Evolutionary conservation across 2,329 filamentous ascomycete genomes (phyloP), one percentile per base, ranked within the genome.

Genomic region (Penicillium verrucosum): DNA sequence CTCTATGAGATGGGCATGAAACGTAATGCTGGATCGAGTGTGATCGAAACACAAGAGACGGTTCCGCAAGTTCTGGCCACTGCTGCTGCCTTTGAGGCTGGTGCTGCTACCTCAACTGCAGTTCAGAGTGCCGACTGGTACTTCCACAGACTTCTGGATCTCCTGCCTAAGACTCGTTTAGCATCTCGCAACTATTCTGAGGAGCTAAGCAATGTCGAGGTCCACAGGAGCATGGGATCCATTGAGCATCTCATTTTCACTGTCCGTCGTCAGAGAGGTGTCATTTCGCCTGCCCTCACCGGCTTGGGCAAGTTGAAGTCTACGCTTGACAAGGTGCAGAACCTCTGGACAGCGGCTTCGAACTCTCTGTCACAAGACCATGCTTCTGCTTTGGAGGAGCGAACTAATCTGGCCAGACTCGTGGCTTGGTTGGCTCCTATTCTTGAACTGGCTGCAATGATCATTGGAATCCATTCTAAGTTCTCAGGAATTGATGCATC

Each of bases 1-100:
- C 78, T 97, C 29, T 86, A 91, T 36, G 84, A 88, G 56, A 97
- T 99, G 93, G 94, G 94, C 4, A 84, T 99, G 65, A 88, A 88
- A 65, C 86, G 87, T 51, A 97, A 96, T 69, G 80, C 96, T 16
- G 86, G 89, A 62, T 86, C 85, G 14, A 85, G 89, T 68, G 80
- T 88, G 42, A 79, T 97, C 18, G 82, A 83, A 38, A 85, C 85
- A 51, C 94, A 99, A 73, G 80, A 83, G 29, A 88, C 89, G 0
- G 78, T 90, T 8, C 82, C 89, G 6, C 75, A 82, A 5, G 81
- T 97, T 2, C 80, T 99, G 29, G 83, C 90, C 1, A 80, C 78
- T 6, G 81, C 80, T 3, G 67, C 73, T 68, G 77, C 34, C 65
- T 81, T 60, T 60, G 67, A 63, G 59, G 66, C 66, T 51, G 59